These are phyloP conservation scores for Paramecium primaurelia DNA, from an alignment of 73 alveolate genomes.

Conservation along the genomic window DNA sequence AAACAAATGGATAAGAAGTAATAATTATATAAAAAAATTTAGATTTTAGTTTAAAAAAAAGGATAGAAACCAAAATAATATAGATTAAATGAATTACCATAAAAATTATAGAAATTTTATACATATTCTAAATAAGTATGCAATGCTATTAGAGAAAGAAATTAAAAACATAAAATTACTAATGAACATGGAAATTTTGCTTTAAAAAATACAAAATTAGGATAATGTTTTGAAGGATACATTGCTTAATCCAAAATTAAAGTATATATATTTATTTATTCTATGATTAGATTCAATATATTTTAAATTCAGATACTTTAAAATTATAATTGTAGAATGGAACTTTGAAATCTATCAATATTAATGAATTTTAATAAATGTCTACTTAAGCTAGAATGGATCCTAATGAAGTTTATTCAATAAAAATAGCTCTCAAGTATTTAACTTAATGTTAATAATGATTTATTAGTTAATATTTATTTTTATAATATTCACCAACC, in stretches of 20 bases:
- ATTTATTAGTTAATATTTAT: constrained; percentile 11
- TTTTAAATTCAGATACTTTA: not conserved
- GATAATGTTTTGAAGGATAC: constrained; percentile 23
- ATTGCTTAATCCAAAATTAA: not conserved
- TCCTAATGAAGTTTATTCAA: constrained; percentile 24
- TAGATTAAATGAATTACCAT: not conserved
- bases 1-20: constrained; percentile 11
- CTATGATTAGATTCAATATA: not conserved
- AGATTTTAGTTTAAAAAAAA: not conserved
- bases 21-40: not conserved
- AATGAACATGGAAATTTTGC: constrained; percentile 31
- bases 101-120: constrained; percentile 12
- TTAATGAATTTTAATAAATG: not conserved
- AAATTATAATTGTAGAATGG: not conserved
- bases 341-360: not conserved
- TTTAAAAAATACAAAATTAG: not conserved
- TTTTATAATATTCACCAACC: constrained; percentile 18
- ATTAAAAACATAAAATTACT: not conserved
- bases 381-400: constrained; percentile 14
- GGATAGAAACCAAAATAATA: not conserved
- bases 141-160: constrained; percentile 42
- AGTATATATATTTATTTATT: not conserved
- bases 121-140: constrained; percentile 31
- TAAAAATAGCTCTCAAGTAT: constrained; percentile 29
- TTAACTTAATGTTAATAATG: not conserved